Percentiles rank a stretch among this genome's conserved stretches.
These are phyloP conservation scores for Lasiodiplodia hormozganensis DNA, from an alignment of 2,329 filamentous ascomycete species.

Conservation along the genomic window DNA sequence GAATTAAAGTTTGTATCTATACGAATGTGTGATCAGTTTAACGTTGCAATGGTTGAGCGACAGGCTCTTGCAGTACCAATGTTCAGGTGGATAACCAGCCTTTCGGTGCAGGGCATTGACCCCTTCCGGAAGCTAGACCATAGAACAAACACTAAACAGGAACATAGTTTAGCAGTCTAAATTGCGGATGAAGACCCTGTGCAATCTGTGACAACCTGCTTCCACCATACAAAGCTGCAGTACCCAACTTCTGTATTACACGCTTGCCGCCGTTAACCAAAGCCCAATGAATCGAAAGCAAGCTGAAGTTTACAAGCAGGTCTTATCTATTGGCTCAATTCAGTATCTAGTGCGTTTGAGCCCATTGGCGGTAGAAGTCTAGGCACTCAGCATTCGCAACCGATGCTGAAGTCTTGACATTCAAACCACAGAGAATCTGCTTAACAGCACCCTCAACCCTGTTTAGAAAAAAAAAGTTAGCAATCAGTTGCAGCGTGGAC, in stretches of 20 bases:
- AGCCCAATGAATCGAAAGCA: no score
- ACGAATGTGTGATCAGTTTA: background rate
- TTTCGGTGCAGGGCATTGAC: background rate
- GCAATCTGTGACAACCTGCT: background rate
- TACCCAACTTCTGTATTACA: background rate
- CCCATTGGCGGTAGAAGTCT: conserved; percentile 86
- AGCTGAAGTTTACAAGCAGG: background rate
- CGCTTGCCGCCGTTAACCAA: background rate
- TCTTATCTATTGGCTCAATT: background rate
- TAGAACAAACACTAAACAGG: background rate
- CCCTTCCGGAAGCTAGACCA: no score
- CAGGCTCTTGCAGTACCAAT: no score
- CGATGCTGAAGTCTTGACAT: conserved; percentile 87
- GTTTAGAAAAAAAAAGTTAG: background rate
- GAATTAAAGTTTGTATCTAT: background rate
- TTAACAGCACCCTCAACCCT: conserved; percentile 95
- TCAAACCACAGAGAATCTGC: conserved; percentile 87
- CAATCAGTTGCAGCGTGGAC: background rate
- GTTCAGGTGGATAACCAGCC: background rate
- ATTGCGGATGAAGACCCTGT: background rate
- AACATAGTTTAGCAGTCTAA: background rate
- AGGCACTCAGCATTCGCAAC: conserved; percentile 91
- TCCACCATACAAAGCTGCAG: background rate
- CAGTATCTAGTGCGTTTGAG: conserved; percentile 34
- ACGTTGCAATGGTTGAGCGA: no score